Base-by-base conservation (phyloP, 2,329 filamentous ascomycete species). In the Trichoderma harzianum region DNA sequence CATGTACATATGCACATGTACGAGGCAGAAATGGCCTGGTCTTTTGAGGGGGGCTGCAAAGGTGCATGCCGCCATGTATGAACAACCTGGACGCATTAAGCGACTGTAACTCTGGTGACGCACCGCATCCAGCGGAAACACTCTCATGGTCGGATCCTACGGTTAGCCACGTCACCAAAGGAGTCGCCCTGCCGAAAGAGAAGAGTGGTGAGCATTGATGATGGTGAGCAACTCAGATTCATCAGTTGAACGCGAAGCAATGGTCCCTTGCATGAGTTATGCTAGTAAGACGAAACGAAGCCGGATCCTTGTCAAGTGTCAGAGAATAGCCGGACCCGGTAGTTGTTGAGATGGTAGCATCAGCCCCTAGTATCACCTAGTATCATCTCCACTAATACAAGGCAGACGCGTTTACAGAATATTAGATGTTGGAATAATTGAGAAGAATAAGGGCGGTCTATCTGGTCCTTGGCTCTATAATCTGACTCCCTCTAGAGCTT, bases 71-170 rank as follows among this genome's bases (percentile, higher is more conserved):
- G 47, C 28, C 55, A 30, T 30, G 55, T 57, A 47, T 68, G 47
- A 26, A 67, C 64, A 34, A 30, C 32, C 26, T 34, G 55, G 43
- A 69, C 24, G 26, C 53, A 30, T 61, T 69, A 69, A 61, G 66
- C 66, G 66, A 69, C 66, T 69, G 55, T 39, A 21, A 69, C 66
- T 69, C 66, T 61, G 30, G 18, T 61, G 66, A 69, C 66, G 66
- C 32, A 51, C 10, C 28, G 18, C 66, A 4, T 51, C 28, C 39
- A 43, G 16, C 39, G 39, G 39, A 43, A 43, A n/a, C 39, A 32
- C 51, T 34, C 43, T 14, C 28, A 12, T 16, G 7, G 18, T 24
- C 55, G 36, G 36, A 61, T 34, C 66, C 53, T 69, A 28, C 66
- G 53, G 32, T 32, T 7, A 61, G 66, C 66, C 55, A 69, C 55